phyloP scores from a whole-genome alignment of 2,329 filamentous ascomycete genomes.

The Cryphonectria carpinicola region DNA sequence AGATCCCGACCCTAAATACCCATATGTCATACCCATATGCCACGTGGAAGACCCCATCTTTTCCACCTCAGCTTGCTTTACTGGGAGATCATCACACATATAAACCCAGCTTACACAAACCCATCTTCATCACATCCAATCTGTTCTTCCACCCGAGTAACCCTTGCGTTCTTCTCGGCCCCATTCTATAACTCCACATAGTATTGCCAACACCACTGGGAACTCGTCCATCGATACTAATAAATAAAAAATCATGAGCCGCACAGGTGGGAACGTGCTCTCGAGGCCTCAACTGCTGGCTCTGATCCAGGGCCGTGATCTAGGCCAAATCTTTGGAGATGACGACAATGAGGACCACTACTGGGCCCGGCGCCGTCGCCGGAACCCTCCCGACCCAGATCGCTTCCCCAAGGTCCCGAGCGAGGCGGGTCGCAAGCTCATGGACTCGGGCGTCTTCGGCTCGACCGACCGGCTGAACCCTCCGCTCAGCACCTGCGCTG shows the following conservation, averaged over 20 bases:
- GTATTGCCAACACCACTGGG: neutral
- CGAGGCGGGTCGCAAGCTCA: constrained; percentile 73
- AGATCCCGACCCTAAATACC: neutral
- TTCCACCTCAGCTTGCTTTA: neutral
- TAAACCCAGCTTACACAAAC: neutral
- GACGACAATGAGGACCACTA: constrained; percentile 37
- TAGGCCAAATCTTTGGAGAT: constrained; percentile 42
- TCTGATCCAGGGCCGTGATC: constrained; percentile 44
- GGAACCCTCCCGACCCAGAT: constrained; percentile 51
- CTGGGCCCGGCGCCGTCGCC: constrained; percentile 46
- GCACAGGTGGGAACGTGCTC: constrained; percentile 16
- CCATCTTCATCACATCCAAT: neutral
- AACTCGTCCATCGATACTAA: neutral
- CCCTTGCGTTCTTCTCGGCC: too few relatives aligned
- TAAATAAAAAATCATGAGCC: constrained; percentile 28
- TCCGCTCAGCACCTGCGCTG: neutral
- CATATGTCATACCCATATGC: constrained; percentile 5
- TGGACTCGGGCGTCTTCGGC: constrained; percentile 83
- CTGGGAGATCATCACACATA: neutral
- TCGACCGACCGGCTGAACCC: constrained; percentile 53
- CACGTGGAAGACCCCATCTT: neutral
- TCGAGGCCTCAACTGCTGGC: constrained; percentile 43
- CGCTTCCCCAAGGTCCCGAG: constrained; percentile 85
- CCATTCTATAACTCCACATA: neutral
- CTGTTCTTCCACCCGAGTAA: neutral